These are phyloP conservation scores for Nakazawaea ambrosiae DNA, from an alignment of 805 yeast species.

Conservation along the genomic window DNA sequence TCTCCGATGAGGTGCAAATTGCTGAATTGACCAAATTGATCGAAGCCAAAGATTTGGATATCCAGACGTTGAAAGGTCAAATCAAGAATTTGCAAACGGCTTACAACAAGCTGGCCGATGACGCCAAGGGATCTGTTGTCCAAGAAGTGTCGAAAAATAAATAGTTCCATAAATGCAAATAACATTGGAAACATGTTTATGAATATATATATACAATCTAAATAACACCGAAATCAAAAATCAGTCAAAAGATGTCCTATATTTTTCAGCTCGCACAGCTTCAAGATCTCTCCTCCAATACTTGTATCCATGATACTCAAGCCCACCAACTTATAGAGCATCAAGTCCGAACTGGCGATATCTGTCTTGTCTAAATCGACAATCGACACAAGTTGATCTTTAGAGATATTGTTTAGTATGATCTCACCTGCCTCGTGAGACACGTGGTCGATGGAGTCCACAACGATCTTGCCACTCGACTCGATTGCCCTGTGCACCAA, in stretches of 20 bases:
- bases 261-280: conserved; percentile 18
- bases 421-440: conserved; percentile 61
- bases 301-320: conserved; percentile 58
- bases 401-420: conserved; percentile 34
- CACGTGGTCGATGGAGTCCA: conserved; percentile 53
- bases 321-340: conserved; percentile 53
- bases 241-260: conserved; percentile 26
- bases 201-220: not conserved
- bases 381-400: conserved; percentile 27
- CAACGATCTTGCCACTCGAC: conserved; percentile 36
- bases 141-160: no score
- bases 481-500: conserved; percentile 29
- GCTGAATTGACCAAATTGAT: conserved; percentile 28
- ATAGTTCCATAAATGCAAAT: no score
- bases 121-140: not conserved
- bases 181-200: not conserved
- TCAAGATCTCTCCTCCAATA: conserved; percentile 37
- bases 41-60: conserved; percentile 28
- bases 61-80: conserved; percentile 36
- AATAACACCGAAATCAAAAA: no score
- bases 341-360: conserved; percentile 20
- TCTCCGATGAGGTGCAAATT: conserved; percentile 23
- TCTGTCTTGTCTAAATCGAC: conserved; percentile 12
- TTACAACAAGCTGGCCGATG: conserved; percentile 29
- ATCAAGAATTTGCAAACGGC: conserved; percentile 32